These are phyloP conservation scores for Aureobasidium sp. DNA, from an alignment of 2,329 filamentous ascomycete genomes.

Conservation along the genomic window DNA sequence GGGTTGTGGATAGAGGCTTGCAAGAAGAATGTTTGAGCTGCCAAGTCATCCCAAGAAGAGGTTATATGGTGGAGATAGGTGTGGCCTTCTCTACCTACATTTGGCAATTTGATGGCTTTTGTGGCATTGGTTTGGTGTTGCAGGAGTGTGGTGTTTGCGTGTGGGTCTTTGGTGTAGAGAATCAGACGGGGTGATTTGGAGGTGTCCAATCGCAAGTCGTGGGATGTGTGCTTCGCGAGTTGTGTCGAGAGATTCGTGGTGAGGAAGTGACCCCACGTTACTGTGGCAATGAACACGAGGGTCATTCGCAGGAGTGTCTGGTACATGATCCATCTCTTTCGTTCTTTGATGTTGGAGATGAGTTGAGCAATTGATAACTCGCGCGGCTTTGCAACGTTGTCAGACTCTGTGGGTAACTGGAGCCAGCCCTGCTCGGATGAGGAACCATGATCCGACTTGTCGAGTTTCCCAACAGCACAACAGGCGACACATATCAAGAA, in stretches of 20 bases:
- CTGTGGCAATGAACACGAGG: not conserved
- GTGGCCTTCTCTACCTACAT: slow-evolving; percentile 38
- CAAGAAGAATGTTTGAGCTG: slow-evolving; percentile 41
- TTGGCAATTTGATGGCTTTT: slow-evolving; percentile 25
- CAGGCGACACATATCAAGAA: not conserved
- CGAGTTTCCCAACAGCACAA: not conserved
- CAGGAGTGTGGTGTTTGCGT: slow-evolving; percentile 21
- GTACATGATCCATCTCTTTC: too few relatives aligned
- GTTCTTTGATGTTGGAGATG: not conserved
- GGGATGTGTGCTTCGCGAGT: not conserved
- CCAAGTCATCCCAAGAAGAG: slow-evolving; percentile 34
- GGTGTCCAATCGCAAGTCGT: slow-evolving; percentile 17
- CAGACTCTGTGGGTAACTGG: not conserved
- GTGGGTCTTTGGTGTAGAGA: slow-evolving; percentile 28
- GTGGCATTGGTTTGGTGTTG: slow-evolving; percentile 22
- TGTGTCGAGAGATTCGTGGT: not conserved
- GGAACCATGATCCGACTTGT: not conserved
- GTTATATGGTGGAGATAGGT: slow-evolving; percentile 42
- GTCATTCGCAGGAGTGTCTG: too few relatives aligned
- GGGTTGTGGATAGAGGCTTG: slow-evolving; percentile 38
- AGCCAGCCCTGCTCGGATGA: not conserved
- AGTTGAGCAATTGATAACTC: not conserved
- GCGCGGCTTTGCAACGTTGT: not conserved
- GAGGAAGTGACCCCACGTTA: not conserved
- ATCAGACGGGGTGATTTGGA: slow-evolving; percentile 18